These are phyloP conservation scores for Vitis cinerea DNA, from an alignment of 164 flowering plant genomes.

Conservation along the genomic window DNA sequence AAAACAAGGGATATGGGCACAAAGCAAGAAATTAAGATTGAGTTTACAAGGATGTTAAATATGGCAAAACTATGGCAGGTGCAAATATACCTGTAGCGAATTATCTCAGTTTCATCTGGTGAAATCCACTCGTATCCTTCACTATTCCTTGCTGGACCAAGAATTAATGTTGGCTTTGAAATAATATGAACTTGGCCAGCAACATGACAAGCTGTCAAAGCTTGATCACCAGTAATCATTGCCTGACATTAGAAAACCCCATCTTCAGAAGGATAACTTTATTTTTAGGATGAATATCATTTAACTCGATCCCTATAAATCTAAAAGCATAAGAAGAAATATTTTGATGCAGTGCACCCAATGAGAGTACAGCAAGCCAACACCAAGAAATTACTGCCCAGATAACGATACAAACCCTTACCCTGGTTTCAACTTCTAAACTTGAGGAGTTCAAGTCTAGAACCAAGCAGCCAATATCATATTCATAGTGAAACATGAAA, in stretches of 20 bases:
- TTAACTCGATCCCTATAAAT: background rate
- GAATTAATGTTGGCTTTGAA: constrained; percentile 76
- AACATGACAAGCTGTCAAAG: constrained; percentile 97
- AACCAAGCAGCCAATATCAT: background rate
- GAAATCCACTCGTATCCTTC: constrained; percentile 77
- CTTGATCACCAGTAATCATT: constrained; percentile 99
- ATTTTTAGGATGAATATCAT: too few species aligned
- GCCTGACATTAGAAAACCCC: constrained; percentile 37
- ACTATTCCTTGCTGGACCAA: constrained; percentile 37
- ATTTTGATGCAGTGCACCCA: background rate
- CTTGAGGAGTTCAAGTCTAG: too few species aligned
- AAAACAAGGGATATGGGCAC: background rate
- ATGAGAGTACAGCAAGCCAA: background rate
- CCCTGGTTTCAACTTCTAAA: background rate
- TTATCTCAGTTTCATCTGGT: constrained; percentile 70
- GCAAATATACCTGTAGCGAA: constrained; percentile 46
- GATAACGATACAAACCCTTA: background rate
- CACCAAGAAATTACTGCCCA: constrained; percentile 1
- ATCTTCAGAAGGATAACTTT: background rate
- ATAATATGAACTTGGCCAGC: constrained; percentile 93
- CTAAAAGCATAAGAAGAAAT: background rate
- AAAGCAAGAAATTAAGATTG: background rate
- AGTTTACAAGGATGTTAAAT: background rate
- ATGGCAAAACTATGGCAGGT: background rate
- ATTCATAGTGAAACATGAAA: too few species aligned